A percentile compares a stretch with the other conserved stretches of the same genome.
Evolutionary conservation across 1,139 yeast genomes (phyloP).

Genomic region (Geotrichum fermentans): DNA sequence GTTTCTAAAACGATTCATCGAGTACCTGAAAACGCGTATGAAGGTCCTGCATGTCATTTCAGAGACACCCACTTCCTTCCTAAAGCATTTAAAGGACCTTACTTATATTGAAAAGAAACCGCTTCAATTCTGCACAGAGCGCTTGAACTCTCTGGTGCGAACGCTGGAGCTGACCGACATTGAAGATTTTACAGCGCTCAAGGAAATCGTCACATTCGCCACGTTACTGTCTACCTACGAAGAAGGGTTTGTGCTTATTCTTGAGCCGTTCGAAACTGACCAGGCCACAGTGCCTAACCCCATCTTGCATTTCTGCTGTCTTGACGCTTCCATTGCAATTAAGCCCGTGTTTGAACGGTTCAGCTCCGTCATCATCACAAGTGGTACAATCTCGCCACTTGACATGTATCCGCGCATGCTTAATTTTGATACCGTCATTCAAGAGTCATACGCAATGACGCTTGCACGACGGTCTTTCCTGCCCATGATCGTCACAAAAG

Average conservation of each 20-base stretch:
- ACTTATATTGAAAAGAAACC: conserved; percentile 93
- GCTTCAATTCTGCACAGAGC: conserved; percentile 81
- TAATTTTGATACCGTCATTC: conserved; percentile 88
- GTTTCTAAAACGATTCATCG: conserved; percentile 84
- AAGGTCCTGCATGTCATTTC: conserved; percentile 94
- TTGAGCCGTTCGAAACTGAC: conserved; percentile 95
- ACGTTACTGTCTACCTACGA: conserved; percentile 94
- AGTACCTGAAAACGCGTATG: conserved; percentile 93
- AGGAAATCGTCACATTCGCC: conserved; percentile 95
- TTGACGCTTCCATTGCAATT: conserved; percentile 96
- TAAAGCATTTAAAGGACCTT: conserved; percentile 86
- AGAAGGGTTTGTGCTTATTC: conserved; percentile 79
- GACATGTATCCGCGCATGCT: conserved; percentile 99
- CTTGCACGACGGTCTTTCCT: conserved; percentile 85
- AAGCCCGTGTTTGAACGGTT: conserved; percentile 94
- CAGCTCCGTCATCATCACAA: conserved; percentile 89
- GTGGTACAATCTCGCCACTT: conserved; percentile 96
- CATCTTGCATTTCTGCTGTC: conserved; percentile 85
- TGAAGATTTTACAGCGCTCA: conserved; percentile 87
- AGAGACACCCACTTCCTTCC: conserved; percentile 89
- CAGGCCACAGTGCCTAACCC: conserved; percentile 98
- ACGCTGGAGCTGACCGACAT: conserved; percentile 83
- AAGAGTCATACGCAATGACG: conserved; percentile 94
- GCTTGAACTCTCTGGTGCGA: conserved; percentile 79
- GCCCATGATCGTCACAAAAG: conserved; percentile 94